Base-by-base conservation (phyloP, 129 eudicot species). In the Solidago caesia region DNA sequence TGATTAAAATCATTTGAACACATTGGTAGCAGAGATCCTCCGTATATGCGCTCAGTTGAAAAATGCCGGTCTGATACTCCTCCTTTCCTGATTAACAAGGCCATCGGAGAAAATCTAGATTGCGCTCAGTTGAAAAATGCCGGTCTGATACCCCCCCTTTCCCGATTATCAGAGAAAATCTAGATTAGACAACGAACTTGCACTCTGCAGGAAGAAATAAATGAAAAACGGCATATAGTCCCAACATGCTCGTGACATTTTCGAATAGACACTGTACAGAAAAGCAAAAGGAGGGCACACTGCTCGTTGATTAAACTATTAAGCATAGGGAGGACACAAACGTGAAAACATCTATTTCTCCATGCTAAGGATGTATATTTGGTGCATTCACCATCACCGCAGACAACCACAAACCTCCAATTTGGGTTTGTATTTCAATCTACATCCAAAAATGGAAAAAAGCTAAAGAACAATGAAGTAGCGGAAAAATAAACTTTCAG, bases 321-420 rank as follows among this genome's bases (percentile, higher is more conserved):
- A 48, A 65, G 66, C 51, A 16, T 9, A 53, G 15, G 62, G 48
- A 55, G 47, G 72, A 6, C n/a, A n/a, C 72, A 85, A 75, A 92
- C 98, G 96, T 84, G 89, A 56, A 92, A 94, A 79, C 97, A 94
- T 87, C 97, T 88, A 80, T 94, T 94, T 79, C 98, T 94, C 98
- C 98, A 94, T 52, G 98, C 98, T 83, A 94, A 82, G 75, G 98
- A 96, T 52, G 98, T 94, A 70, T 94, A 94, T 74, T 88, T 94
- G 64, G 90, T 90, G 84, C 88, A 94, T 70, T 94, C 98, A 94
- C 98, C 68, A 94, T 97, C n/a, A n/a, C n/a, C n/a, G n/a, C n/a
- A n/a, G n/a, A n/a, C n/a, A n/a, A n/a, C n/a, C n/a, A n/a, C n/a
- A 67, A 94, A 94, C 86, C 98, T 87, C 83, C 98, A 97, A 83